Percentiles rank a stretch among this genome's conserved stretches.
phyloP scores from a whole-genome alignment of 2,329 filamentous ascomycete species.

The Trichophyton simii region DNA sequence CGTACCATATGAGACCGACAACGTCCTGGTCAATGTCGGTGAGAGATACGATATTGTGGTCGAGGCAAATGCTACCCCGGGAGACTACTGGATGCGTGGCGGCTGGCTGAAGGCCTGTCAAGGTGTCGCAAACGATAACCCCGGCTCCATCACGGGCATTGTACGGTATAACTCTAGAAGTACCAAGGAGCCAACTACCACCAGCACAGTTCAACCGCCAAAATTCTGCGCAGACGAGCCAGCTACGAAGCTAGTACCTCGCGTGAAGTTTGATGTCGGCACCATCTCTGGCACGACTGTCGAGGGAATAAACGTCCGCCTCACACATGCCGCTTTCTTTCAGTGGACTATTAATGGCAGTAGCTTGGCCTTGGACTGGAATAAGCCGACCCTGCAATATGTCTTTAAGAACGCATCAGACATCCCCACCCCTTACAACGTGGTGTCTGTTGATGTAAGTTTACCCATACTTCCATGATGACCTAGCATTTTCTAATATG shows the following conservation, averaged over 20 bases:
- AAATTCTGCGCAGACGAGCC: slow-evolving; percentile 18
- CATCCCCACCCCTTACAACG: background rate
- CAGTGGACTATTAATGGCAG: background rate
- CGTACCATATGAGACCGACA: slow-evolving; percentile 38
- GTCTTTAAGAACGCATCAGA: background rate
- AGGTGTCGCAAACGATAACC: slow-evolving; percentile 22
- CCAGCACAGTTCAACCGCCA: background rate
- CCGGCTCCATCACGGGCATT: slow-evolving; percentile 29
- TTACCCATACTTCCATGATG: background rate
- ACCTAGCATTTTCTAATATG: background rate
- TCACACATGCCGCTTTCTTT: background rate
- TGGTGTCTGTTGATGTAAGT: background rate
- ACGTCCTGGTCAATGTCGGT: slow-evolving; percentile 24
- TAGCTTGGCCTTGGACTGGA: background rate
- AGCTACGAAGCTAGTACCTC: background rate
- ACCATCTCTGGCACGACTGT: background rate
- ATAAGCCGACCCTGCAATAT: background rate
- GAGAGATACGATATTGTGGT: slow-evolving; percentile 30
- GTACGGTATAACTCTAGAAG: slow-evolving; percentile 26
- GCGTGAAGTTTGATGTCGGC: background rate
- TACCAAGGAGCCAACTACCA: slow-evolving; percentile 13
- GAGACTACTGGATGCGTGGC: slow-evolving; percentile 30
- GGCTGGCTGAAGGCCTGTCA: slow-evolving; percentile 23
- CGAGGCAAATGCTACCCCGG: slow-evolving; percentile 16
- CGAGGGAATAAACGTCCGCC: background rate